phyloP scores from a whole-genome alignment of 371 early-diverging fungal genomes.

The Mortierella sp. region DNA sequence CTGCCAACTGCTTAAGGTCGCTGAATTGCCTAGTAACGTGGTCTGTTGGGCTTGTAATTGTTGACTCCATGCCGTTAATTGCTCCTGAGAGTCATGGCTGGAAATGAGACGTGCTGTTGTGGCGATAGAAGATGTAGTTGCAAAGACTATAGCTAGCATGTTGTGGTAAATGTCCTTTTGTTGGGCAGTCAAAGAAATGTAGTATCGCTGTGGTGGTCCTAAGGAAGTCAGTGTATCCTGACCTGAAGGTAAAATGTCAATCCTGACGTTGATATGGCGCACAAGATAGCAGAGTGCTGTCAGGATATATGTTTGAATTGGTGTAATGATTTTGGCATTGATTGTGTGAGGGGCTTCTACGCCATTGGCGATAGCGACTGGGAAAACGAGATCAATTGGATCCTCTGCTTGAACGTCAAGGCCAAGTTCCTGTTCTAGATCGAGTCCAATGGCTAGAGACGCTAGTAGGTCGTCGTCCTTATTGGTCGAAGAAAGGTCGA shows the following conservation, averaged over 20 bases:
- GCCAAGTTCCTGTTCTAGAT: constrained; percentile 49
- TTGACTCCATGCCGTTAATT: background rate
- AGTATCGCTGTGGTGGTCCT: constrained; percentile 50
- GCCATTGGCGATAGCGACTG: background rate
- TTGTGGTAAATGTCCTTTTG: constrained; percentile 35
- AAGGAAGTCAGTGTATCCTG: constrained; percentile 51
- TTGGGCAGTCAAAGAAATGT: constrained; percentile 16
- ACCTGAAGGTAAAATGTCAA: constrained; percentile 51
- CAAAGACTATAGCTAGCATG: constrained; percentile 41
- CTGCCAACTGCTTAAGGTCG: constrained; percentile 31
- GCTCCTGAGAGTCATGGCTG: background rate
- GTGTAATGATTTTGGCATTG: constrained; percentile 11
- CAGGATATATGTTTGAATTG: constrained; percentile 35
- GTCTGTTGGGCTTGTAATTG: constrained; percentile 20
- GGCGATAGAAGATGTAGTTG: constrained; percentile 23
- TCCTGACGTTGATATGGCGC: constrained; percentile 53
- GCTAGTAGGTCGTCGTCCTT: constrained; percentile 2
- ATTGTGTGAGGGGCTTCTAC: background rate
- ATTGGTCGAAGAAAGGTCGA: constrained; percentile 9
- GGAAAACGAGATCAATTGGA: constrained; percentile 50
- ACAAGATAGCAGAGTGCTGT: constrained; percentile 50
- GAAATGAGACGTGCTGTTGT: background rate
- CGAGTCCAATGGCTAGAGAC: constrained; percentile 16
- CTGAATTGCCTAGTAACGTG: constrained; percentile 31
- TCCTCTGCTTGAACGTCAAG: constrained; percentile 47